phyloP scores from a whole-genome alignment of 495 filamentous ascomycete genomes.

The Tricharina praecox region DNA sequence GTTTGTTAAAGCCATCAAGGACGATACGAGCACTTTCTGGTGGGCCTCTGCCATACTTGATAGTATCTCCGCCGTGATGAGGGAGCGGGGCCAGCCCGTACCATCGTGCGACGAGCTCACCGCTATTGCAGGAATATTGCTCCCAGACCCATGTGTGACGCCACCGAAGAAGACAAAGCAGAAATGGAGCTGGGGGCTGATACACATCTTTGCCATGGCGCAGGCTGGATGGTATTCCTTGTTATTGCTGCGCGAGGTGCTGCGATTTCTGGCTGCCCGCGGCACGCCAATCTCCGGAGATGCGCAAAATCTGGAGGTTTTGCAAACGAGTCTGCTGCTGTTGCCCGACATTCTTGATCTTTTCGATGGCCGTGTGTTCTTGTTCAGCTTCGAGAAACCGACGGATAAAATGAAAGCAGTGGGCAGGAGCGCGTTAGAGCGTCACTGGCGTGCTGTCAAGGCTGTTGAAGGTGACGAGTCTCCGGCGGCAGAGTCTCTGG shows the following conservation, averaged over 20 bases:
- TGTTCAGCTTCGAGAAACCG: not conserved
- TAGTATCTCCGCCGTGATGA: not conserved
- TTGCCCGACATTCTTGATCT: not conserved
- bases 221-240: constrained; percentile 24
- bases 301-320: too few species aligned
- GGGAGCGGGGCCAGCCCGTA: not conserved
- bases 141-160: not conserved
- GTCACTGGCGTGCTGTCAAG: too few species aligned
- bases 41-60: not conserved
- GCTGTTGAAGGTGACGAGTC: too few species aligned
- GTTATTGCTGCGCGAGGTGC: constrained; percentile 14
- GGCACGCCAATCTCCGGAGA: too few species aligned
- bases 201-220: constrained; percentile 18
- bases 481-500: too few species aligned
- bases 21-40: not conserved
- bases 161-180: not conserved
- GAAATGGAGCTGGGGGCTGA: constrained; percentile 18
- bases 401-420: not conserved
- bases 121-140: not conserved
- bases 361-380: not conserved
- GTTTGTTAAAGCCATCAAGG: not conserved
- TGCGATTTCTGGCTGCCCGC: not conserved
- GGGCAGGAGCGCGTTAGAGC: not conserved
- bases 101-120: not conserved
- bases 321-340: too few species aligned